Conservation (phyloP, 208 protist genomes). For the Paratrypanosoma confusum region DNA sequence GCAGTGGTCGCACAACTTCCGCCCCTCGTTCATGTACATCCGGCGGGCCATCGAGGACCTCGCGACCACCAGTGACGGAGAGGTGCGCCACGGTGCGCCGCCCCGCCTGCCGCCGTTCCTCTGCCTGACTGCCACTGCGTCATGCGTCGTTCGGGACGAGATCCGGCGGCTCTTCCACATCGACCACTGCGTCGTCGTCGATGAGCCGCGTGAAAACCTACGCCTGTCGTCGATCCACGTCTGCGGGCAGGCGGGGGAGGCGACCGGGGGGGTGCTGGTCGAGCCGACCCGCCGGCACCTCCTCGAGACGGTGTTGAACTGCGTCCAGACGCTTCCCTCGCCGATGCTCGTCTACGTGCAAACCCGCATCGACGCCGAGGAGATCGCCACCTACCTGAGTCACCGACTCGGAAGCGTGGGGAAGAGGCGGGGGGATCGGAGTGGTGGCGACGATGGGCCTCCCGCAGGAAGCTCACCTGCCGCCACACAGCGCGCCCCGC, state of each 20-base stretch:
- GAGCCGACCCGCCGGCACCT: slow-evolving; percentile 16
- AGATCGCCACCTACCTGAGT: slow-evolving; percentile 38
- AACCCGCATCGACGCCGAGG: slow-evolving; percentile 65
- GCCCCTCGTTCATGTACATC: slow-evolving; percentile 74
- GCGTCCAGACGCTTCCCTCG: slow-evolving; percentile 53
- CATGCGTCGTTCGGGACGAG: slow-evolving; percentile 64
- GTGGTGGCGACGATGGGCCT: too few relatives aligned
- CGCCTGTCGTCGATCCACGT: slow-evolving; percentile 43
- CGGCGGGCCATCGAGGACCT: slow-evolving; percentile 50
- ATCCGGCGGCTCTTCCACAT: slow-evolving; percentile 59
- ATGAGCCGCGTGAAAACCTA: slow-evolving; percentile 50
- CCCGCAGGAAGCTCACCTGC: too few relatives aligned
- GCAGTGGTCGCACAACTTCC: slow-evolving; percentile 95
- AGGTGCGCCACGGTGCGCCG: background rate
- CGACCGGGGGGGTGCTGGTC: background rate
- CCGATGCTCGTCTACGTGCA: slow-evolving; percentile 86
- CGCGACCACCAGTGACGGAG: slow-evolving; percentile 13
- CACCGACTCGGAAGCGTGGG: slow-evolving; percentile 16
- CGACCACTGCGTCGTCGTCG: slow-evolving; percentile 23
- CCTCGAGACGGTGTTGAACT: slow-evolving; percentile 46
- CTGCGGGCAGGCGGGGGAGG: slow-evolving; percentile 11
- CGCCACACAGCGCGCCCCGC: slow-evolving; percentile 1
- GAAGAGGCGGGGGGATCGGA: slow-evolving; percentile 1
- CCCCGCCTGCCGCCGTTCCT: slow-evolving; percentile 28
- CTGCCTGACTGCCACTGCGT: slow-evolving; percentile 82